These are phyloP conservation scores for Pyrenophora teres DNA, from an alignment of 2,329 filamentous ascomycete genomes.

Conservation along the genomic window DNA sequence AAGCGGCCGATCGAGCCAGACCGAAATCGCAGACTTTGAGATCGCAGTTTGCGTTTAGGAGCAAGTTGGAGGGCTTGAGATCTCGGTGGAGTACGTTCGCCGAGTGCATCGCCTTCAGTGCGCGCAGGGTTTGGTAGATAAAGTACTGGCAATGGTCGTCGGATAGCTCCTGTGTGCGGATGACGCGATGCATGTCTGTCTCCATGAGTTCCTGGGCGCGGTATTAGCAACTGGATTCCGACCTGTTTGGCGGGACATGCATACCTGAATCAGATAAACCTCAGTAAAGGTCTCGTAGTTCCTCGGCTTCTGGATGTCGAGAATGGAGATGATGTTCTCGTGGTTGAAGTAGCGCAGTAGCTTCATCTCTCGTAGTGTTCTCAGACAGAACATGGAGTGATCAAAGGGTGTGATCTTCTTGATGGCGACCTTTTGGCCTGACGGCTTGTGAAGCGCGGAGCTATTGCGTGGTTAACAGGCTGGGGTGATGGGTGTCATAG, in stretches of 20 bases:
- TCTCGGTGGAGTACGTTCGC: slow-evolving; percentile 97
- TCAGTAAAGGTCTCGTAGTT: slow-evolving; percentile 97
- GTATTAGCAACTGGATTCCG: slow-evolving; percentile 13
- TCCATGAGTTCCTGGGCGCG: slow-evolving; percentile 89
- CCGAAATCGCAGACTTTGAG: slow-evolving; percentile 99
- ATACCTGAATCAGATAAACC: slow-evolving; percentile 95
- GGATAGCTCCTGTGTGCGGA: slow-evolving; percentile 96
- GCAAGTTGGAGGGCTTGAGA: slow-evolving; percentile 94
- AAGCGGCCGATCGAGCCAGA: slow-evolving; percentile 90
- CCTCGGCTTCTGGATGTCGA: slow-evolving; percentile 97
- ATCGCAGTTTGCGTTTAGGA: slow-evolving; percentile 98
- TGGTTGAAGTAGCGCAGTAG: slow-evolving; percentile 98
- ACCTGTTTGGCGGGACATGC: background rate
- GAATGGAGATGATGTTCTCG: slow-evolving; percentile 99
- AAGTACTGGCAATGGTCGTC: slow-evolving; percentile 99
- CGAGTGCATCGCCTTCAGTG: slow-evolving; percentile 98
- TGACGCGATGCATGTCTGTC: slow-evolving; percentile 99
- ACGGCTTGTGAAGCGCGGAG: slow-evolving; percentile 97
- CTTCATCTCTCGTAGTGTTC: slow-evolving; percentile 99
- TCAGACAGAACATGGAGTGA: slow-evolving; percentile 97
- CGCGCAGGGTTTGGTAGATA: slow-evolving; percentile 98
- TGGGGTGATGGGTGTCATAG: slow-evolving; percentile 1
- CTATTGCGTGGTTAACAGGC: slow-evolving; percentile 54
- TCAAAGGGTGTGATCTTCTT: slow-evolving; percentile 99
- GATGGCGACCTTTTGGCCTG: slow-evolving; percentile 97